Percentiles rank a stretch among this genome's conserved stretches.
Evolutionary conservation across 2,329 filamentous ascomycete species (phyloP).

Genomic region (Phoma sp.): DNA sequence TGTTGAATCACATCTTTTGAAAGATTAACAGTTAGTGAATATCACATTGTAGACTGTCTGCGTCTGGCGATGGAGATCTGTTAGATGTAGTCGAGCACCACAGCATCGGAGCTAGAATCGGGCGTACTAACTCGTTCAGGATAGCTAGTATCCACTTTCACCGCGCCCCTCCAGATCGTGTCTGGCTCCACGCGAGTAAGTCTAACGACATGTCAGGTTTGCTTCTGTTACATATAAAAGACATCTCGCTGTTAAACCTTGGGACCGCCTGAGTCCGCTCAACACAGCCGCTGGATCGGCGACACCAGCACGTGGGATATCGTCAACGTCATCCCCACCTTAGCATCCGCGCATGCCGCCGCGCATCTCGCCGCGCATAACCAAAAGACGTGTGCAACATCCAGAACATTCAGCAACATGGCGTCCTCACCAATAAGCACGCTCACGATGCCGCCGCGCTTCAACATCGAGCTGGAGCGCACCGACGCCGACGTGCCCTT

Average conservation of each 20-base stretch:
- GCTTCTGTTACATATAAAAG: background rate
- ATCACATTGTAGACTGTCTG: no score
- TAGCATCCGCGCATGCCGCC: slow-evolving; percentile 2
- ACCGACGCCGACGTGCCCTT: slow-evolving; percentile 73
- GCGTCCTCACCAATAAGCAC: slow-evolving; percentile 30
- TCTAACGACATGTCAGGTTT: background rate
- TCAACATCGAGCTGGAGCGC: slow-evolving; percentile 63
- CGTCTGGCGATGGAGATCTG: no score
- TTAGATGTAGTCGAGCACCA: background rate
- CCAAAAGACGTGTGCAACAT: background rate
- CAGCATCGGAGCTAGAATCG: slow-evolving; percentile 10
- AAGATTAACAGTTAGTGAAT: no score
- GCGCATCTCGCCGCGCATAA: background rate
- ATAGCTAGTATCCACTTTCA: slow-evolving; percentile 10
- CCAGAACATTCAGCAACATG: slow-evolving; percentile 2
- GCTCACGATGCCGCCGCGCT: slow-evolving; percentile 45
- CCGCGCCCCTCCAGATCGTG: slow-evolving; percentile 8
- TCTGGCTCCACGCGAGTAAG: background rate
- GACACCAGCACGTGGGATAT: slow-evolving; percentile 13
- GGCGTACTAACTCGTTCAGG: slow-evolving; percentile 7
- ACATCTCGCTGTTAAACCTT: background rate
- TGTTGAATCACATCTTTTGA: background rate
- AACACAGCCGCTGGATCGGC: slow-evolving; percentile 11
- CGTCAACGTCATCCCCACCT: slow-evolving; percentile 17
- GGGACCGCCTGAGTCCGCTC: background rate